Percentiles rank a stretch among this genome's conserved stretches.
These are phyloP conservation scores for Saccharomyces hybrid DNA, from an alignment of 1,139 yeast species.

Conservation along the genomic window DNA sequence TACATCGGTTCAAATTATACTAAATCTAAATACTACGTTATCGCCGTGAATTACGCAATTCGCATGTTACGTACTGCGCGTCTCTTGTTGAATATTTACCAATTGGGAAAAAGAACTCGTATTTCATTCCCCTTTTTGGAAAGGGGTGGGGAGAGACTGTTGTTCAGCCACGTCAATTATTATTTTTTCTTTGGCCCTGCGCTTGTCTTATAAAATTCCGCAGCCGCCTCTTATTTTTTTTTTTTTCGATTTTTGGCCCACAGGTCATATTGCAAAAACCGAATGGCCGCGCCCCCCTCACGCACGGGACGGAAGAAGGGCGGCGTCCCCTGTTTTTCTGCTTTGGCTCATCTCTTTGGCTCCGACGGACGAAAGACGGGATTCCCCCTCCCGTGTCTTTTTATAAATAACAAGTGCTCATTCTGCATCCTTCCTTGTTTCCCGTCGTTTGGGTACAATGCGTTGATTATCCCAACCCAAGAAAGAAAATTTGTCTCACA, in stretches of 20 bases:
- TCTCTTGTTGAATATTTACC: not conserved
- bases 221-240: not conserved
- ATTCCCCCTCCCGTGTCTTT: slow-evolving; percentile 1
- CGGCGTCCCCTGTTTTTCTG: not conserved
- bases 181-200: not conserved
- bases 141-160: not conserved
- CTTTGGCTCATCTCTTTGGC: slow-evolving; percentile 1
- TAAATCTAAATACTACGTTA: not conserved
- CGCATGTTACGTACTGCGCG: not conserved
- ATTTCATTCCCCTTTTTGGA: not conserved
- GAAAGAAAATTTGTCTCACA: not conserved
- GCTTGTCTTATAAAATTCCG: not conserved
- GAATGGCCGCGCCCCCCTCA: slow-evolving; percentile 1
- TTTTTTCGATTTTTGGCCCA: not conserved
- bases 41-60: not conserved
- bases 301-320: slow-evolving; percentile 1
- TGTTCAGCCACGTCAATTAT: slow-evolving; percentile 1
- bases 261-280: not conserved
- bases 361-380: slow-evolving; percentile 1
- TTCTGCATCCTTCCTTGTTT: not conserved
- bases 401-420: not conserved
- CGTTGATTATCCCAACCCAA: not conserved
- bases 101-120: not conserved
- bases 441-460: not conserved
- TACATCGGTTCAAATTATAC: not conserved